Evolutionary conservation across 345 rosid genomes (phyloP).

Genomic region (Hibiscus trionum): DNA sequence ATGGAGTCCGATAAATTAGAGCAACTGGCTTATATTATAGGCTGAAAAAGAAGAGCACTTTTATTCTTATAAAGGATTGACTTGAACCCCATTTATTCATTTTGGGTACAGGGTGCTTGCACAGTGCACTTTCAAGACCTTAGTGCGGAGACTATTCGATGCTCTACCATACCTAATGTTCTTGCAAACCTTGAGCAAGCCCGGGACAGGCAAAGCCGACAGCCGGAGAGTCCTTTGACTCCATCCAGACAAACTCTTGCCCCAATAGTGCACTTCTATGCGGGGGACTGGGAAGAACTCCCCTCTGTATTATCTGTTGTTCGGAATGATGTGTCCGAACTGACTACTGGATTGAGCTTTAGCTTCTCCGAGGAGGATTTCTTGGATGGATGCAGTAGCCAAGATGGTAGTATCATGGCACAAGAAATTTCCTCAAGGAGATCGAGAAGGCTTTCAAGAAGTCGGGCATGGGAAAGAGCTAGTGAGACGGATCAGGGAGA

Average conservation of each 20-base stretch:
- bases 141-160: constrained; percentile 76
- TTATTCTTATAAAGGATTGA: background rate
- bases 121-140: constrained; percentile 84
- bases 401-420: constrained; percentile 73
- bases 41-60: background rate
- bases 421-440: constrained; percentile 69
- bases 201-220: constrained; percentile 81
- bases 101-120: constrained; percentile 62
- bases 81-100: background rate
- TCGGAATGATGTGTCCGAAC: constrained; percentile 60
- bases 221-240: constrained; percentile 76
- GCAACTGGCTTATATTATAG: background rate
- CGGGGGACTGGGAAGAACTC: constrained; percentile 97
- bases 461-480: constrained; percentile 98
- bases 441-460: constrained; percentile 89
- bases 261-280: constrained; percentile 76
- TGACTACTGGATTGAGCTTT: constrained; percentile 50
- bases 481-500: constrained; percentile 73
- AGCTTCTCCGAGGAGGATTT: constrained; percentile 96
- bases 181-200: constrained; percentile 94
- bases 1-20: background rate
- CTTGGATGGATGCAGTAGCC: constrained; percentile 94
- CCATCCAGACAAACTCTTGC: constrained; percentile 81
- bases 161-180: constrained; percentile 86
- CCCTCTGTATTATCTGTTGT: constrained; percentile 69